Evolutionary conservation across 805 yeast species (phyloP).

Genomic region (Tetrapisispora phaffii): DNA sequence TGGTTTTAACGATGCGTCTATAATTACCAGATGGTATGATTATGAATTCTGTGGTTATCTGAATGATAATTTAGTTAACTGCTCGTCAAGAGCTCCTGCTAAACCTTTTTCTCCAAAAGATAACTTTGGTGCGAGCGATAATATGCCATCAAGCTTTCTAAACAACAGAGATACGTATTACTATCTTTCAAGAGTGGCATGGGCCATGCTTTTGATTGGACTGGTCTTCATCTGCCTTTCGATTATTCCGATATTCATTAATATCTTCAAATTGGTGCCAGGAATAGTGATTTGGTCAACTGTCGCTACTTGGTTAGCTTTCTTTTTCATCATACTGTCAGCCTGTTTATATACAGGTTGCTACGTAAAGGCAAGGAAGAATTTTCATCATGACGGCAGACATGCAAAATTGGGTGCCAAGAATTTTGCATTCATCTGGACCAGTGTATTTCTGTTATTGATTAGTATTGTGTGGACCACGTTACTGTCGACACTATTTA

Average conservation of each 20-base stretch:
- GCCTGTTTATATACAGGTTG: conserved; percentile 45
- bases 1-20: conserved; percentile 34
- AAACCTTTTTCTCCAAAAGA: conserved; percentile 74
- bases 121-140: conserved; percentile 48
- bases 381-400: conserved; percentile 37
- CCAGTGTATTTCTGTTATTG: conserved; percentile 16
- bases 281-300: conserved; percentile 16
- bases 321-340: conserved; percentile 37
- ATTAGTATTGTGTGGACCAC: conserved; percentile 18
- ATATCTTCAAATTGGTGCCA: conserved; percentile 15
- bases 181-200: conserved; percentile 59
- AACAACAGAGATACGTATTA: conserved; percentile 43
- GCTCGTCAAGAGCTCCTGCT: conserved; percentile 56
- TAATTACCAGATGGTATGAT: conserved; percentile 66
- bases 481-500: conserved; percentile 6
- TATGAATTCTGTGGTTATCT: conserved; percentile 50
- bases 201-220: conserved; percentile 53
- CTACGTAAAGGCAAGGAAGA: conserved; percentile 43
- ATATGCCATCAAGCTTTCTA: conserved; percentile 47
- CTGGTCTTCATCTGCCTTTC: conserved; percentile 44
- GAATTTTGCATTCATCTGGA: conserved; percentile 57
- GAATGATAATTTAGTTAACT: conserved; percentile 39
- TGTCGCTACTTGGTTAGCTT: conserved; percentile 27
- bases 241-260: conserved; percentile 30
- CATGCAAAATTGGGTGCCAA: conserved; percentile 37